phyloP scores from a whole-genome alignment of 2,329 filamentous ascomycete species.

The Coniochaeta hoffmannii region DNA sequence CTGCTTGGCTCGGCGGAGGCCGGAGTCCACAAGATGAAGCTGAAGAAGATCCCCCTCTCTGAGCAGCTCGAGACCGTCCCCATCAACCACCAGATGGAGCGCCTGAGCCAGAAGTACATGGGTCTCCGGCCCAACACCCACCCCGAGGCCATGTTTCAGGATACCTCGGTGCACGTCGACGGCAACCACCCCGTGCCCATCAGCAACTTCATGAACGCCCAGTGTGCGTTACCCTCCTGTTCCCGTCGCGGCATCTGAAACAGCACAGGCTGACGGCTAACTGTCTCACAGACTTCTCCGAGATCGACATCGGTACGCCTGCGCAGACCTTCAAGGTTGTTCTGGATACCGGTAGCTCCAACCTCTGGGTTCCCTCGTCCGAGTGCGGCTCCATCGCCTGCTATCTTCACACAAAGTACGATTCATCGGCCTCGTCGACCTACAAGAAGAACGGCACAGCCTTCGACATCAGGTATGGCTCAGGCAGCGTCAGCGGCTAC shows the following conservation, averaged over 20 bases:
- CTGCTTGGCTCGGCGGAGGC: conserved; percentile 79
- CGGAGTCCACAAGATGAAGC: conserved; percentile 87
- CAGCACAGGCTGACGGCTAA: conserved; percentile 3
- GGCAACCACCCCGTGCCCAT: conserved; percentile 76
- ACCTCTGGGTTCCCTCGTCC: conserved; percentile 93
- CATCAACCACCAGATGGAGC: conserved; percentile 73
- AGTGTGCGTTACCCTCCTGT: conserved; percentile 75
- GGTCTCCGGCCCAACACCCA: conserved; percentile 65
- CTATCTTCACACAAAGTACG: conserved; percentile 96
- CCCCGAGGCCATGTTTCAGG: conserved; percentile 71
- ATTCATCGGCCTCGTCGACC: conserved; percentile 78
- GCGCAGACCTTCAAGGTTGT: conserved; percentile 97
- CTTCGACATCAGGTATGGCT: conserved; percentile 94
- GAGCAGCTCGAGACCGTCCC: conserved; percentile 81
- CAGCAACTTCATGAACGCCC: conserved; percentile 96
- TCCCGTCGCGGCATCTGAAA: background rate
- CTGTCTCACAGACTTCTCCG: conserved; percentile 72
- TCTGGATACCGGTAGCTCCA: conserved; percentile 96
- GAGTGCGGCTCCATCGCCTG: conserved; percentile 94
- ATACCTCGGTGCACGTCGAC: conserved; percentile 58
- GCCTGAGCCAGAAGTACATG: conserved; percentile 95
- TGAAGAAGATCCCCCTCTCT: conserved; percentile 88
- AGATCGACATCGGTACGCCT: conserved; percentile 87
- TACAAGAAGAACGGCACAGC: conserved; percentile 90
- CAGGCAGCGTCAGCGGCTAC: conserved; percentile 86